These are phyloP conservation scores for Cladophialophora yegresii DNA, from an alignment of 2,329 filamentous ascomycete species.

Conservation along the genomic window DNA sequence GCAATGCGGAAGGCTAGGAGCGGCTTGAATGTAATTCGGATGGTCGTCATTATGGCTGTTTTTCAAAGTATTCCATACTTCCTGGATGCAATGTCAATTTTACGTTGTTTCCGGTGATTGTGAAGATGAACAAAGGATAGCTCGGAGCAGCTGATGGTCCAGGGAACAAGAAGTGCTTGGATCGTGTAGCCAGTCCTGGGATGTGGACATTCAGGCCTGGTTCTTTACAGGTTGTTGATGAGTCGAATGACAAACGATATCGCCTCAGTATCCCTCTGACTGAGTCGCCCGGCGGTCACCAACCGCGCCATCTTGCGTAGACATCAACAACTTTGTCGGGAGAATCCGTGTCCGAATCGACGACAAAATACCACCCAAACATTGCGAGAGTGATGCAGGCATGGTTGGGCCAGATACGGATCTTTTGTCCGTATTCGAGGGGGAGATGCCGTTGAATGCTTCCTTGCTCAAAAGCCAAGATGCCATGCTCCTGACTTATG, in stretches of 20 bases:
- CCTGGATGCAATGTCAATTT: background rate
- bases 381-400: conserved; percentile 73
- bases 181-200: background rate
- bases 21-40: background rate
- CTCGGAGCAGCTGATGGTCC: background rate
- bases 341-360: conserved; percentile 60
- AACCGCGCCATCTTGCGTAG: conserved; percentile 71
- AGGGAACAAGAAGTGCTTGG: background rate
- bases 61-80: background rate
- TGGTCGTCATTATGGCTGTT: background rate
- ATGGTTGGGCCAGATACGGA: conserved; percentile 78
- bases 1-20: background rate
- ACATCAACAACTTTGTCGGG: conserved; percentile 69
- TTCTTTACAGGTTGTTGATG: background rate
- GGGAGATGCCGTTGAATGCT: conserved; percentile 44
- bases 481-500: conserved; percentile 77
- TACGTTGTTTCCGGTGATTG: too few relatives aligned
- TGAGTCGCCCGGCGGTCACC: conserved; percentile 51
- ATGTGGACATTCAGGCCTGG: background rate
- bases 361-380: conserved; percentile 72
- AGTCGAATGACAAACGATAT: background rate
- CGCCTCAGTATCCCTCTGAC: background rate
- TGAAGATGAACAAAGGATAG: background rate
- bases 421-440: conserved; percentile 64
- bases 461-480: conserved; percentile 60